Base-by-base conservation (phyloP, 2,329 filamentous ascomycete genomes). In the Trichoderma pleuroti region DNA sequence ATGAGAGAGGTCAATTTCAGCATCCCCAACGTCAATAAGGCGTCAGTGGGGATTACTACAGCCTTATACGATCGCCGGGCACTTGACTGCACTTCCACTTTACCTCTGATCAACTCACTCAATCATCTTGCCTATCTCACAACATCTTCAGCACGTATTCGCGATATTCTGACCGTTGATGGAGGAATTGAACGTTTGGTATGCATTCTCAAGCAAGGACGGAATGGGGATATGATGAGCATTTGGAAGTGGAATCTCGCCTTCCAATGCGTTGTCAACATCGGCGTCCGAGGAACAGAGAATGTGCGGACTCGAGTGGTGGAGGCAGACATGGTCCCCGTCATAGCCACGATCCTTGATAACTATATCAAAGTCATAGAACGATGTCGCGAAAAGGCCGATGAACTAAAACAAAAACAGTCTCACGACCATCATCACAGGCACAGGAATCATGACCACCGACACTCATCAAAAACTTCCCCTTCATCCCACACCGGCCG, bases 171-270 rank as follows among this genome's bases (percentile, higher is more conserved):
- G 74, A 98, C 95, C 70, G 93, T 99, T 83, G 96, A 99, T 92
- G 96, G 96, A 82, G 96, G 96, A 73, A 96, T 99, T 81, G 96
- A 99, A 84, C 87, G 95, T 74, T 86, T 99, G 76, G 93, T 99
- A 80, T 98, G 94, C 87, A 98, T 99, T 78, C 88, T 99, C 81
- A 99, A 99, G 83, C 93, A 97, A 82, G 96, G 96, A 73, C 88
- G 96, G 79, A 98, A 93, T 83, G 97, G 94, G 82, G 95, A 99
- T 80, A 92, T 98, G 90, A 98, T 98, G 95, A 95, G 98, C 81
- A 97, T 97, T 93, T 99, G 96, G 96, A 98, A 98, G 83, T 99
- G 96, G 96, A 99, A 98, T 79, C 87, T 99, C 73, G 96, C 96
- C 67, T 99, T 99, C 81, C 96, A 98, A 82, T 99, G 96, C 81